Base-by-base conservation (phyloP, 2,329 filamentous ascomycete genomes). In the Trichoderma guizhouense region DNA sequence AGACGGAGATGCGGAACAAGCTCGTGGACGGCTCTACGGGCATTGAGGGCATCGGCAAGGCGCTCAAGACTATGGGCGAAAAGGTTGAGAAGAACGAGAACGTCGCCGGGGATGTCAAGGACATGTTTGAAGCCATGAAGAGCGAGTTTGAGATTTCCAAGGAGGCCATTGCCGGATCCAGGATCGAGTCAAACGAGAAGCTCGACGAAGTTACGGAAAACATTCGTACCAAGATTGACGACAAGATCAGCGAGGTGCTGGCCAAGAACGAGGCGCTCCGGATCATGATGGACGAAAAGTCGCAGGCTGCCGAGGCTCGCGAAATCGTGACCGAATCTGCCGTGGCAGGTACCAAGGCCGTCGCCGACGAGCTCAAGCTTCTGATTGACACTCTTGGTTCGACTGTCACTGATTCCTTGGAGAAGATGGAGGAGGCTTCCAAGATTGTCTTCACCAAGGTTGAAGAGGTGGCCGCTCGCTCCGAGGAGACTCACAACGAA, bases 181-280 rank as follows among this genome's bases (percentile, higher is more conserved):
- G 95, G 82, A 86, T 93, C n/a, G 93, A 97, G 73, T 88, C 91
- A 3, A 93, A 97, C 73, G 92, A 94, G 77, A 94, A 94, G 79
- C 90, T 91, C 34, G 86, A 89, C 74, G 82, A 87, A 72, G 86
- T 86, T 0, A 86, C 87, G 24, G 86, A 89, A 9, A 82, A 79
- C 6, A 82, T 91, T 9, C 82, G 85, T 57, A 79, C 81, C 72
- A 90, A 89, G 79, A 83, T 91, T 58, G 89, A 90, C 43, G 88
- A 90, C 76, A 89, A 88, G 76, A 86, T 98, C 76, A 88, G 88
- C 72, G 93, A 94, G 74, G 86, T 99, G 28, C 89, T 97, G 79
- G 85, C 87, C 75, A 98, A 97, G 80, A 97, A 97, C 78, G 95
- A 98, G 70, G 93, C 96, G 73, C 91, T 95, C 74, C 92, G 97